Percentiles rank a stretch among this genome's conserved stretches.
phyloP scores from a whole-genome alignment of 805 yeast genomes.

The Candida adriatica region DNA sequence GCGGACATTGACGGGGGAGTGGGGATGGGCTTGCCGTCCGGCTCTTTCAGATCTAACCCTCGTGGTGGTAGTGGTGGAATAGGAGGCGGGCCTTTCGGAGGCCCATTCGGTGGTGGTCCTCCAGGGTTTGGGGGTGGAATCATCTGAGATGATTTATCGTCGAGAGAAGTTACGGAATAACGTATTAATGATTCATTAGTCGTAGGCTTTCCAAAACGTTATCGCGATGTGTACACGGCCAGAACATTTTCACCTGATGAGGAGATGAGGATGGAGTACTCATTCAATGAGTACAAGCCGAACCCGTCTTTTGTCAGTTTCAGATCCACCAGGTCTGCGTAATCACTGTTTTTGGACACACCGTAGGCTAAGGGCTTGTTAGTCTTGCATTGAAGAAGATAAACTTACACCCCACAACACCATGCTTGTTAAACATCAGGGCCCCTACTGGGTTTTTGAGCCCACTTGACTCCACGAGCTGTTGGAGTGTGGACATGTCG shows the following conservation, averaged over 20 bases:
- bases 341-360: slow-evolving; percentile 8
- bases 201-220: too few relatives aligned
- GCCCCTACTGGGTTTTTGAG: slow-evolving; percentile 12
- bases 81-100: slow-evolving; percentile 1
- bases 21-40: slow-evolving; percentile 13
- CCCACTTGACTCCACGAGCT: slow-evolving; percentile 9
- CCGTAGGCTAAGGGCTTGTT: slow-evolving; percentile 9
- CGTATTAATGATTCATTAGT: not conserved
- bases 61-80: slow-evolving; percentile 2
- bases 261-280: slow-evolving; percentile 7
- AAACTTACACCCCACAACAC: slow-evolving; percentile 15
- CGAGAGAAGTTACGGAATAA: not conserved
- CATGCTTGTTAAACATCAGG: slow-evolving; percentile 11
- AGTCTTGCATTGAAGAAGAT: not conserved
- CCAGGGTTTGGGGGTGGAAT: slow-evolving; percentile 6
- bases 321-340: slow-evolving; percentile 8
- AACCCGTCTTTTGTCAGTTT: slow-evolving; percentile 15
- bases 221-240: slow-evolving; percentile 14
- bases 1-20: slow-evolving; percentile 3
- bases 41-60: slow-evolving; percentile 3
- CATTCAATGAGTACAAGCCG: slow-evolving; percentile 11
- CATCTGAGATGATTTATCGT: too few relatives aligned
- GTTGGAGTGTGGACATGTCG: slow-evolving; percentile 7
- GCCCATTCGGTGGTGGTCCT: slow-evolving; percentile 8
- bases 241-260: slow-evolving; percentile 9